Percentiles rank a stretch among this genome's conserved stretches.
These are phyloP conservation scores for Actinomucor elegans DNA, from an alignment of 371 early-diverging fungal species.

Conservation along the genomic window DNA sequence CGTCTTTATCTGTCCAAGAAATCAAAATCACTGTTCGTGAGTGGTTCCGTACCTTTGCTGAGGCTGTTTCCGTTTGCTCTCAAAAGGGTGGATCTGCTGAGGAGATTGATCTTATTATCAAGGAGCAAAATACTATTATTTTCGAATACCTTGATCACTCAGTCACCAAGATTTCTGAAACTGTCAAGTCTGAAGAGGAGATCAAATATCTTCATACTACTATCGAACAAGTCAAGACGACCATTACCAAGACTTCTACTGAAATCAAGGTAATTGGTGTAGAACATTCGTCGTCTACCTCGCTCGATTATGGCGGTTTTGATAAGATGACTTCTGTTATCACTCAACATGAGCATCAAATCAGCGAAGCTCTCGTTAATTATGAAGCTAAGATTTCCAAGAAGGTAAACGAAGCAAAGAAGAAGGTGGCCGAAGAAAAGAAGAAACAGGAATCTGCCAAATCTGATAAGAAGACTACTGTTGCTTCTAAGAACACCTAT, in stretches of 20 bases:
- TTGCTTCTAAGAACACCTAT: neutral
- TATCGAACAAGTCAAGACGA: conserved; percentile 21
- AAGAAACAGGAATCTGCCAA: conserved; percentile 1
- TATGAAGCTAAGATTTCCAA: conserved; percentile 22
- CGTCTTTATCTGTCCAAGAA: conserved; percentile 26
- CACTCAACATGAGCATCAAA: conserved; percentile 23
- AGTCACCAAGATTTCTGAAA: conserved; percentile 18
- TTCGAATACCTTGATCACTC: conserved; percentile 21
- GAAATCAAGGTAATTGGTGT: conserved; percentile 25
- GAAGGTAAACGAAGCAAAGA: neutral
- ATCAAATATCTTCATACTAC: conserved; percentile 11
- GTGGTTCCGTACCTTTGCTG: conserved; percentile 26
- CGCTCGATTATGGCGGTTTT: conserved; percentile 18
- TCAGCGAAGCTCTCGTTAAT: conserved; percentile 19
- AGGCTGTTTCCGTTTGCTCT: conserved; percentile 26
- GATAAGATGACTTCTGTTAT: conserved; percentile 27
- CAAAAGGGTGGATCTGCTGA: conserved; percentile 17
- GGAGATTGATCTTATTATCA: conserved; percentile 22
- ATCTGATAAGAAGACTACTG: neutral
- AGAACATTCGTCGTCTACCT: conserved; percentile 6
- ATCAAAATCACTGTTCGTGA: conserved; percentile 25
- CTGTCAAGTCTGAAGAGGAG: conserved; percentile 22
- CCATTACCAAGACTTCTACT: conserved; percentile 15
- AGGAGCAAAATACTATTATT: conserved; percentile 14
- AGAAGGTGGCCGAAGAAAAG: no score